Base-by-base conservation (phyloP, 139 green algal genomes). In the Micromonas pusilla region DNA sequence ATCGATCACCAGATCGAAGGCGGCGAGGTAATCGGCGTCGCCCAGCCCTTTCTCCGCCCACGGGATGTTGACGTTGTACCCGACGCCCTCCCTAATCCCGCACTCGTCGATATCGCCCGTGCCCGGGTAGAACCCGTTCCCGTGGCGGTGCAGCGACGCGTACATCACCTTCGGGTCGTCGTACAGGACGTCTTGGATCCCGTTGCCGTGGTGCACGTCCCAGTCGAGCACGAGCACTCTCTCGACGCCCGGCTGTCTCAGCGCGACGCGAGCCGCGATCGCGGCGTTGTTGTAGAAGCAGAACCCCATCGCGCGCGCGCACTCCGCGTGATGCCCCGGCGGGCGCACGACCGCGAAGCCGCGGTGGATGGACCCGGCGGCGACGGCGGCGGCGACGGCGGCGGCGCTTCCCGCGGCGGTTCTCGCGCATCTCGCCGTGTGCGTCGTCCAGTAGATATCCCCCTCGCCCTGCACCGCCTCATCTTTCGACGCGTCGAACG, bases 201-300 rank as follows among this genome's bases (percentile, higher is more conserved):
- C 89, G n/a, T 91, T 89, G 68, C 90, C 91, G 77, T 96, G 91
- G 80, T 96, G 91, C 53, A 94, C 88, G 72, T 92, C 86, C 91
- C 85, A 93, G 82, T 94, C 88, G 52, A 94, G 68, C 53, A 95
- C 88, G 52, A 96, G 62, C 52, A 93, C 86, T 0, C 84, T 79
- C 68, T 85, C 66, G 0, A 82, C 86, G 25, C 39, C 28, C 72
- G 26, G 25, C 31, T 34, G 70, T n/a, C 9, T 32, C 62, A 86
- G n/a, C 28, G 83, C 77, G 3, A n/a, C 36, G 20, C 79, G 63
- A 26, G 83, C 83, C 5, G 83, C 83, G 30, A 85, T 37, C 13
- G 80, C 83, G 16, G 80, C 76, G 75, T 85, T 92, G 86, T 96
- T 95, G 79, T 89, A 89, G 74, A 91, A 92, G 85, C 86, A 92